A percentile compares a stretch with the other conserved stretches of the same genome.
Evolutionary conservation across 345 rosid species (phyloP).

Genomic region (Limnanthes douglasii): DNA sequence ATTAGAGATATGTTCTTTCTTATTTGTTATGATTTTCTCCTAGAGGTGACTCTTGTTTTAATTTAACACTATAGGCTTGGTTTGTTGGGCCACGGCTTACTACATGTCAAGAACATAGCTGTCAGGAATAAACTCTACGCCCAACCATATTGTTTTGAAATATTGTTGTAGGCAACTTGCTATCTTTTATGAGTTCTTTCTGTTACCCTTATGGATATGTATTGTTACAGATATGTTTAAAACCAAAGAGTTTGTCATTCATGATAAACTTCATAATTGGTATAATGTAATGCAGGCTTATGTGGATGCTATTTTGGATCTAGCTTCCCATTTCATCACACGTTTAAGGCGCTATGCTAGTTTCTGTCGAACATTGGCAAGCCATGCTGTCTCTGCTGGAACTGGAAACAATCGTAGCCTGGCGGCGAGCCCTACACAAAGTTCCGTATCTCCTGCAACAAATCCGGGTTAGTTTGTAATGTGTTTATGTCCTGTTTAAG

Average conservation of each 20-base stretch:
- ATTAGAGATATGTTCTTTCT: too few species aligned
- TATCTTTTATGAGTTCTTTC: too few species aligned
- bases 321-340: constrained; percentile 97
- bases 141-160: too few species aligned
- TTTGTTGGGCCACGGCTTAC: not conserved
- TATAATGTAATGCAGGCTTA: constrained; percentile 62
- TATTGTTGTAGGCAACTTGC: too few species aligned
- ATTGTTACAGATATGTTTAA: too few species aligned
- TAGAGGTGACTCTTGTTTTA: too few species aligned
- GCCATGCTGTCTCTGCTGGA: constrained; percentile 91
- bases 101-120: not conserved
- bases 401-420: constrained; percentile 74
- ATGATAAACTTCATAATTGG: too few species aligned
- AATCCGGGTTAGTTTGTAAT: constrained; percentile 55
- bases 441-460: constrained; percentile 55
- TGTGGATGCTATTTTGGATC: constrained; percentile 97
- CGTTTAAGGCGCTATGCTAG: constrained; percentile 96
- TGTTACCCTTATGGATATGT: too few species aligned
- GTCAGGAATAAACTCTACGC: not conserved
- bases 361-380: constrained; percentile 97
- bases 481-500: constrained; percentile 5
- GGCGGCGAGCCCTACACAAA: constrained; percentile 84
- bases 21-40: too few species aligned
- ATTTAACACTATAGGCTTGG: not conserved
- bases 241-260: too few species aligned